Evolutionary conservation across 345 rosid genomes (phyloP), one percentile per base, ranked within the genome.

Genomic region (Melaleuca quinquenervia): DNA sequence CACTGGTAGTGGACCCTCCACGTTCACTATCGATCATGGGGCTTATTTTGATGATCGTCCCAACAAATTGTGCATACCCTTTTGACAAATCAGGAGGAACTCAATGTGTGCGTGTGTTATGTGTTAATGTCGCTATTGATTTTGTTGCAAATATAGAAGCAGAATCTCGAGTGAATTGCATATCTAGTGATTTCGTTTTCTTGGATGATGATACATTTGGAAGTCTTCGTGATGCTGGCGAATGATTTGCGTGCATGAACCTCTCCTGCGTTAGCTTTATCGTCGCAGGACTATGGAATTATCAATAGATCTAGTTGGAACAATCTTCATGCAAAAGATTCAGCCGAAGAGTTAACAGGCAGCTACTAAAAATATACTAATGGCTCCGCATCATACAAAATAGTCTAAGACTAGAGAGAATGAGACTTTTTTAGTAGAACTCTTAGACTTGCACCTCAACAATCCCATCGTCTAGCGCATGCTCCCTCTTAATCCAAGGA

Each of bases 221-320:
- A 70, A 32, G 13, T 36, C 48, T 62, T 29, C 9, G 21, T 29
- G 11, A 32, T 32, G 78, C 45, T 20, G 13, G 18, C 4, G 45
- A 32, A 20, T 18, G 78, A 70, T 70, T 70, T 0, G 3, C 0
- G 0, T 70, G 48, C 48, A 70, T 18, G 18, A 70, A 70, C 13
- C 48, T 70, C 48, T 21, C 0, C 2, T 1, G 6, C 20, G 32
- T 3, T 9, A 4, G 48, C 48, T 70, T 32, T 36, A 36, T 36
- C 1, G 3, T 9, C 13, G 0, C 1, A 0, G 3, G 24, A 70
- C 18, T 18, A 18, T 3, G 12, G 13, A 32, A 70, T 1, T 2
- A 1, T 18, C 12, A 20, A 70, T 8, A 18, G 3, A 36, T 70
- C 7, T 70, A 32, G 26, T 18, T 36, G 3, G 48, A 70, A 32